Percentiles rank a stretch among this genome's conserved stretches.
phyloP scores from a whole-genome alignment of 257 asterid genomes.

The Eustoma russellianum region DNA sequence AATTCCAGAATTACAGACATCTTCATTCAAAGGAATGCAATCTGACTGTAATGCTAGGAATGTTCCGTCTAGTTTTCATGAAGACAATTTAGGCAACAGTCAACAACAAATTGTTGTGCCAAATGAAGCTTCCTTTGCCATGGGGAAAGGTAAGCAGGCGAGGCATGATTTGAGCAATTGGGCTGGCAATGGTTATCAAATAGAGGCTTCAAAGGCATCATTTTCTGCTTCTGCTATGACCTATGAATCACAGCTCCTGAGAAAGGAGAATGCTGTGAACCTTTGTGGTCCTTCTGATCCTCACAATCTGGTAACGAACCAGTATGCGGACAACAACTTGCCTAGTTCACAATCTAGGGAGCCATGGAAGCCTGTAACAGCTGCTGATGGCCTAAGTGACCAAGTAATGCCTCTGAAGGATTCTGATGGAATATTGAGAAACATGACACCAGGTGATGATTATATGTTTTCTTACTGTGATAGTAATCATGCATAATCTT shows the following conservation, averaged over 20 bases:
- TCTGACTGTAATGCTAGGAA: constrained; percentile 39
- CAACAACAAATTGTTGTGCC: constrained; percentile 27
- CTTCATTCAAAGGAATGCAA: constrained; percentile 34
- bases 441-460: constrained; percentile 29
- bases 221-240: constrained; percentile 28
- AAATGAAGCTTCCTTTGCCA: constrained; percentile 31
- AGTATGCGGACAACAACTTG: constrained; percentile 35
- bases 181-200: constrained; percentile 38
- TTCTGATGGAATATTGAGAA: constrained; percentile 30
- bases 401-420: constrained; percentile 35
- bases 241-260: constrained; percentile 35
- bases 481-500: too few species aligned
- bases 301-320: constrained; percentile 29
- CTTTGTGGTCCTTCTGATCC: constrained; percentile 28
- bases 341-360: constrained; percentile 45
- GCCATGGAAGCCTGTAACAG: constrained; percentile 72
- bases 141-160: constrained; percentile 38
- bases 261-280: constrained; percentile 37
- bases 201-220: constrained; percentile 31
- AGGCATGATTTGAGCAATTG: constrained; percentile 38
- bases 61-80: constrained; percentile 28
- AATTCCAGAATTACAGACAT: constrained; percentile 45
- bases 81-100: constrained; percentile 37
- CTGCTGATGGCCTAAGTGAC: constrained; percentile 45
- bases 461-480: background rate